phyloP scores from a whole-genome alignment of 352 stramenopile species.

The Globisporangium carolinianum region DNA sequence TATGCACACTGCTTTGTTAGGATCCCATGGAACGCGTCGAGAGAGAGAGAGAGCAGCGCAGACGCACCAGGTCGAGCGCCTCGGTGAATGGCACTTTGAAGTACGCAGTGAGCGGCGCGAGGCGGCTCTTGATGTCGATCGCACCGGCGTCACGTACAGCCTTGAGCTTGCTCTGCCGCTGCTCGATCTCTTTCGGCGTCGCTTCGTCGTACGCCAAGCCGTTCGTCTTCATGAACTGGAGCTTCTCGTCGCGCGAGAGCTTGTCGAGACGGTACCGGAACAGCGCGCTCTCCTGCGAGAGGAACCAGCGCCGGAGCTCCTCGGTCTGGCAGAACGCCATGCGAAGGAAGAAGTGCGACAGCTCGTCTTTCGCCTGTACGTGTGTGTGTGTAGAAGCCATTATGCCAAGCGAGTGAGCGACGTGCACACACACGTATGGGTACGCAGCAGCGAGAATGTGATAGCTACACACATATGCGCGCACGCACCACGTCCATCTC shows the following conservation, averaged over 20 bases:
- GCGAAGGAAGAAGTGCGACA: slow-evolving; percentile 98
- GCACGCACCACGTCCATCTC: slow-evolving; percentile 44
- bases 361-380: slow-evolving; percentile 79
- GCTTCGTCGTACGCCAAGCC: slow-evolving; percentile 72
- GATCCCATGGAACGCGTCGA: background rate
- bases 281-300: slow-evolving; percentile 92
- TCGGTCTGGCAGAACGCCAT: slow-evolving; percentile 97
- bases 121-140: slow-evolving; percentile 39
- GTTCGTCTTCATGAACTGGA: slow-evolving; percentile 85
- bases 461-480: background rate
- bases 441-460: background rate
- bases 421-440: background rate
- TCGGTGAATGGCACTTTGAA: slow-evolving; percentile 98
- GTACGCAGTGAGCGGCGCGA: slow-evolving; percentile 64
- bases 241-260: slow-evolving; percentile 81
- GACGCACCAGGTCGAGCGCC: slow-evolving; percentile 89
- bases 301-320: slow-evolving; percentile 97
- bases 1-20: too few relatives aligned
- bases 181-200: slow-evolving; percentile 58
- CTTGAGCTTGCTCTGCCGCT: slow-evolving; percentile 53
- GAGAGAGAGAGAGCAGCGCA: background rate
- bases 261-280: slow-evolving; percentile 91
- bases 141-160: slow-evolving; percentile 50
- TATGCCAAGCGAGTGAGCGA: background rate
- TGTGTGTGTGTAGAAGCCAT: background rate